Conservation (phyloP, 305 asterid species). For the Fraxinus xanthoxyloides region DNA sequence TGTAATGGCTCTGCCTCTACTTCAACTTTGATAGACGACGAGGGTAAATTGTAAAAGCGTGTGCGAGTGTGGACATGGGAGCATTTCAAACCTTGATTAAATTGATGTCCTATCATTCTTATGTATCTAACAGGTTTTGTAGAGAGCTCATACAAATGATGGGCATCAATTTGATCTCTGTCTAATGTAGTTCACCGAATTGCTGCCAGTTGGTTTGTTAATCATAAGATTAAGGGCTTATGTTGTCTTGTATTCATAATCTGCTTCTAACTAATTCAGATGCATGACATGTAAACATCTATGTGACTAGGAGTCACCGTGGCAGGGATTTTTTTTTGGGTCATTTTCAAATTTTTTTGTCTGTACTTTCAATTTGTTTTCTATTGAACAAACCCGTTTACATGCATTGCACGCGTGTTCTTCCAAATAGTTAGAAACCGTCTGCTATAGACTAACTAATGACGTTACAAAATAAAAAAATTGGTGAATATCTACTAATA, state of each 20-base stretch:
- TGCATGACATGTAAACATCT: background rate
- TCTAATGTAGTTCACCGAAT: background rate
- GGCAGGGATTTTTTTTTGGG: no score
- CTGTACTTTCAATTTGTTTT: background rate
- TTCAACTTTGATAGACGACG: conserved; percentile 53
- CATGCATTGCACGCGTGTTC: no score
- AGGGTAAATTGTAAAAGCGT: conserved; percentile 9
- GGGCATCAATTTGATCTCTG: conserved; percentile 21
- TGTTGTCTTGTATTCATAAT: background rate
- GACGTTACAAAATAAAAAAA: background rate
- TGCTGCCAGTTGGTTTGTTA: background rate
- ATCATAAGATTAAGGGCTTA: background rate
- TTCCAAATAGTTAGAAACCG: no score
- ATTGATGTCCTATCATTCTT: conserved; percentile 1
- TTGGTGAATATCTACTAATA: background rate
- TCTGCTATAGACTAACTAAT: background rate
- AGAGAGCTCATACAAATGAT: conserved; percentile 31
- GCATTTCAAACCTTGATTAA: conserved; percentile 22
- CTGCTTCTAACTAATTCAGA: background rate
- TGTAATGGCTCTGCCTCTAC: conserved; percentile 90
- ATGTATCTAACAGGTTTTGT: conserved; percentile 25
- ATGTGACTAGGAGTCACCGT: background rate
- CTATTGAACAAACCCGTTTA: background rate
- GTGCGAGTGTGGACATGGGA: conserved; percentile 9
- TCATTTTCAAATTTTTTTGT: no score